These are phyloP conservation scores for Suhomyces coccinellae DNA, from an alignment of 1,139 yeast genomes.

Conservation along the genomic window DNA sequence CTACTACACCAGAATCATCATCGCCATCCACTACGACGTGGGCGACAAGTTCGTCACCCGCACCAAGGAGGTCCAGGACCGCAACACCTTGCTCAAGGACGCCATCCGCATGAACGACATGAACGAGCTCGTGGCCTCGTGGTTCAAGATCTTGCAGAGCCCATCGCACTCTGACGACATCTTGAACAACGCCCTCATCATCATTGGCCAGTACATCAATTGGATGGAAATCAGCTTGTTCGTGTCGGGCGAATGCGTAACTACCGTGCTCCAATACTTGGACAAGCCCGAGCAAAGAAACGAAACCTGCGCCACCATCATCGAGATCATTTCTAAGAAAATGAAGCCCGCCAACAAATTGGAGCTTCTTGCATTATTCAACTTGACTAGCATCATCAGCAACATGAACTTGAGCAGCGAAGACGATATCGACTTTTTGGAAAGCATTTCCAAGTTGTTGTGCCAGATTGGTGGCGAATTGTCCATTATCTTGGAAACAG, in stretches of 20 bases:
- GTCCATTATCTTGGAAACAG: conserved; percentile 59
- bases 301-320: conserved; percentile 69
- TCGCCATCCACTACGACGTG: conserved; percentile 83
- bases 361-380: conserved; percentile 68
- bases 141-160: conserved; percentile 60
- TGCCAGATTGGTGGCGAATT: conserved; percentile 78
- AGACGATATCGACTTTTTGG: conserved; percentile 68
- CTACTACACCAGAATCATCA: conserved; percentile 70
- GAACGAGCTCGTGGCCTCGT: conserved; percentile 60
- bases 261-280: conserved; percentile 62
- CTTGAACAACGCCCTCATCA: conserved; percentile 58
- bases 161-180: conserved; percentile 44
- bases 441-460: conserved; percentile 71
- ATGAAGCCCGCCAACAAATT: conserved; percentile 89
- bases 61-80: conserved; percentile 58
- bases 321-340: conserved; percentile 83
- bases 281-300: conserved; percentile 47
- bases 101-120: conserved; percentile 76
- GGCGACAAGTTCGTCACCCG: conserved; percentile 87
- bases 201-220: conserved; percentile 82
- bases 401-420: conserved; percentile 36
- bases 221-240: conserved; percentile 93
- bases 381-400: conserved; percentile 57
- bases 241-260: conserved; percentile 64
- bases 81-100: conserved; percentile 77